Evolutionary conservation across 495 filamentous ascomycete genomes (phyloP).

Genomic region (Thozetella sp.): DNA sequence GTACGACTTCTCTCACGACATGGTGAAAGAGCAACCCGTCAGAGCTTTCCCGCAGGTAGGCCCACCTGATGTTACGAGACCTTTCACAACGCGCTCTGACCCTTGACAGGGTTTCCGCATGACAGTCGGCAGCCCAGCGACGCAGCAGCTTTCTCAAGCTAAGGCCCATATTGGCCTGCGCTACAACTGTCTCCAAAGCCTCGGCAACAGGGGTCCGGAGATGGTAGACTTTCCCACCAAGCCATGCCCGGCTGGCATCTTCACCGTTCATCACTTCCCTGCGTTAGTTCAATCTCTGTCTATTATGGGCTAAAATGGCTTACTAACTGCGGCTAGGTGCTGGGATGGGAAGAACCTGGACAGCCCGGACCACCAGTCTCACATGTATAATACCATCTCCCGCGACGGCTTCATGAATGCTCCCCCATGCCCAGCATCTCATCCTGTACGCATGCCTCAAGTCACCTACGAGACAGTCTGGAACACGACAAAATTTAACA

Average conservation of each 20-base stretch:
- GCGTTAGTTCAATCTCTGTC: conserved; percentile 31
- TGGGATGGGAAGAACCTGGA: conserved; percentile 63
- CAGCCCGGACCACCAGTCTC: conserved; percentile 54
- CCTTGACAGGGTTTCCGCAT: conserved; percentile 62
- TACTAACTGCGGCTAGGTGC: too few species aligned
- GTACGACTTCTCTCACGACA: conserved; percentile 42
- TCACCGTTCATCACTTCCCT: conserved; percentile 55
- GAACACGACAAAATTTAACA: conserved; percentile 42
- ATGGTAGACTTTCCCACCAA: conserved; percentile 45
- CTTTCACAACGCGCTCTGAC: too few species aligned
- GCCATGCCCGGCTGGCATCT: conserved; percentile 48
- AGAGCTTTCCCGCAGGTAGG: conserved; percentile 46
- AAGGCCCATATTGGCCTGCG: conserved; percentile 40
- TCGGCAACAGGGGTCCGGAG: conserved; percentile 41
- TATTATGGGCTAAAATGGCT: too few species aligned
- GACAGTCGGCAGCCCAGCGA: conserved; percentile 49
- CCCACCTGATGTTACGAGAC: too few species aligned
- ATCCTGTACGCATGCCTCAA: conserved; percentile 36
- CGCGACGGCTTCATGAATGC: conserved; percentile 28
- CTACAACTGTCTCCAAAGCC: conserved; percentile 47
- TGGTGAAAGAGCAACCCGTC: conserved; percentile 33
- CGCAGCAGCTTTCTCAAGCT: conserved; percentile 23
- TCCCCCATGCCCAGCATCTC: conserved; percentile 35
- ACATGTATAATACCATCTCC: conserved; percentile 36
- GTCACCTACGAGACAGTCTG: conserved; percentile 42